Evolutionary conservation across 2,329 filamentous ascomycete species (phyloP).

Genomic region (Penicillium sp.): DNA sequence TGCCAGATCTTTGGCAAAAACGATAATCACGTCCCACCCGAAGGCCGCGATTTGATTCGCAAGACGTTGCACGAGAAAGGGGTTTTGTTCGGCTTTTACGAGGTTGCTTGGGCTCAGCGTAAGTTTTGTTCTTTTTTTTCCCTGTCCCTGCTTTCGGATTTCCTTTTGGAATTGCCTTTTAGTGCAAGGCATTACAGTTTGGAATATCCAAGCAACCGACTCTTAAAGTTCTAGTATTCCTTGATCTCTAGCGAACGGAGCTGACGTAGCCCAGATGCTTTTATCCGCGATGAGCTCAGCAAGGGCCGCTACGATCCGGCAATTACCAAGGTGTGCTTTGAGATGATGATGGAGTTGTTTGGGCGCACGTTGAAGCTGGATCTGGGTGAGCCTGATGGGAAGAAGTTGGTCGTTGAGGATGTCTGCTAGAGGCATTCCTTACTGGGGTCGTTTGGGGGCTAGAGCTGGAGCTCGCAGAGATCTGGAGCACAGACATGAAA

Average conservation of each 20-base stretch:
- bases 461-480: not conserved
- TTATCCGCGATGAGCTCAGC: constrained; percentile 87
- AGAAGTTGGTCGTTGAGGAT: constrained; percentile 64
- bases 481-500: not conserved
- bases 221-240: not conserved
- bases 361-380: constrained; percentile 74
- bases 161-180: too few species aligned
- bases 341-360: constrained; percentile 85
- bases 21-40: constrained; percentile 84
- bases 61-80: constrained; percentile 75
- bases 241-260: not conserved
- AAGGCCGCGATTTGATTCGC: constrained; percentile 78
- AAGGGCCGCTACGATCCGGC: constrained; percentile 93
- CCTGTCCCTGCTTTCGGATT: too few species aligned
- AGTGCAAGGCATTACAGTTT: not conserved
- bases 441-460: not conserved
- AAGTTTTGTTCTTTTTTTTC: constrained; percentile 30
- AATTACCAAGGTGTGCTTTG: constrained; percentile 82
- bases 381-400: constrained; percentile 66
- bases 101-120: constrained; percentile 89
- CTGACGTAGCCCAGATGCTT: constrained; percentile 61
- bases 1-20: constrained; percentile 77
- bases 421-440: constrained; percentile 55
- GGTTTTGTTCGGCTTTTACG: constrained; percentile 76
- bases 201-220: not conserved